Percentiles rank a stretch among this genome's conserved stretches.
These are phyloP conservation scores for Candida methanosorbosa DNA, from an alignment of 805 yeast species.

Conservation along the genomic window DNA sequence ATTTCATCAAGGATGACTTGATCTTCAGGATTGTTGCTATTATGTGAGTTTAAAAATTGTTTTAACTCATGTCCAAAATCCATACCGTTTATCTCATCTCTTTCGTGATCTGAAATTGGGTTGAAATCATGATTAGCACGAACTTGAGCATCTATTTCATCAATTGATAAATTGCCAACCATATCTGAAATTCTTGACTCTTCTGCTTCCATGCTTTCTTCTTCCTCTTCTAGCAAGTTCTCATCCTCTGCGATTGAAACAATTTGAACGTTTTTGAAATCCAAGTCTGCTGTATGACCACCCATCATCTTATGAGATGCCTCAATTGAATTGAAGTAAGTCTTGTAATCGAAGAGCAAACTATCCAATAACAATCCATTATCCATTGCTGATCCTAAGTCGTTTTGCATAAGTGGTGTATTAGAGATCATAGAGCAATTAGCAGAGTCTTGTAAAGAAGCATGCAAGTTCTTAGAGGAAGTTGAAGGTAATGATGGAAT, in stretches of 20 bases:
- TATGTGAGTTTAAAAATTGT: constrained; percentile 6
- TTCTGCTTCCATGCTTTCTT: constrained; percentile 1
- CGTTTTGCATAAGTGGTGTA: no score
- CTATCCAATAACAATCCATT: no score
- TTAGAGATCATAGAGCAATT: no score
- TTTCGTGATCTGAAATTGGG: constrained; percentile 2
- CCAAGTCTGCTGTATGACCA: constrained; percentile 11
- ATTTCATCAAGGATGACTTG: constrained; percentile 12
- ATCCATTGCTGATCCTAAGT: no score
- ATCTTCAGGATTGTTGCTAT: constrained; percentile 3
- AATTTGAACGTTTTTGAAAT: constrained; percentile 14
- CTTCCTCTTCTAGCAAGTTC: constrained; percentile 1
- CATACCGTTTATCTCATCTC: background rate
- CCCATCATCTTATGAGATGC: no score
- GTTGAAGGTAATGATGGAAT: no score
- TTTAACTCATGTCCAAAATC: constrained; percentile 13
- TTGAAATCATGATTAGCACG: constrained; percentile 13
- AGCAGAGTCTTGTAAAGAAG: no score
- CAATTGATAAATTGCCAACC: constrained; percentile 19
- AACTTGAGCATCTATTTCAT: constrained; percentile 28
- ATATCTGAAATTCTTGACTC: no score
- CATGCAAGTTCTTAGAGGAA: no score
- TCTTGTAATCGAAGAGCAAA: no score
- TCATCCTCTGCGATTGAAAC: constrained; percentile 10
- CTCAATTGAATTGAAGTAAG: no score